phyloP scores from a whole-genome alignment of 148 eudicot species.

The Dianthus caryophyllus region DNA sequence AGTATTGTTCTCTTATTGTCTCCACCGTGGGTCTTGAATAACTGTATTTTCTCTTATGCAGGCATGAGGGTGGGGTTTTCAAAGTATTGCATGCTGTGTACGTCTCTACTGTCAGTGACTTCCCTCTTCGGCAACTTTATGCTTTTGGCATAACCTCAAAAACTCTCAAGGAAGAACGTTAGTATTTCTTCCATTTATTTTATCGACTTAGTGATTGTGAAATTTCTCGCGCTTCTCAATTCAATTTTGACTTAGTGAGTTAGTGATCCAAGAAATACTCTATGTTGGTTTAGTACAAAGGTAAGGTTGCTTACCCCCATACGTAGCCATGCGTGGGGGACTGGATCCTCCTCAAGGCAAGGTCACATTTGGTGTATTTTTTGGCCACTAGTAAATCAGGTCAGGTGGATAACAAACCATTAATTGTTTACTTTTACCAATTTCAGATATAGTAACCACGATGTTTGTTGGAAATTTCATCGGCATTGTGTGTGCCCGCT shows the following conservation, averaged over 20 bases:
- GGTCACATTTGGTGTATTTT: no score
- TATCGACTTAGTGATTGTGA: no score
- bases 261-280: no score
- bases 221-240: no score
- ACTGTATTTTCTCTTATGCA: constrained; percentile 24
- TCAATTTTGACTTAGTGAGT: no score
- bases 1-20: not conserved
- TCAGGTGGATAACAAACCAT: no score
- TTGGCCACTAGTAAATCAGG: no score
- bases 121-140: constrained; percentile 32
- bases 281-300: no score
- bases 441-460: constrained; percentile 75
- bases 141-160: constrained; percentile 30
- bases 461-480: constrained; percentile 92
- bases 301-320: no score
- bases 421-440: constrained; percentile 2
- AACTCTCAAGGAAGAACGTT: constrained; percentile 56
- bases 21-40: not conserved
- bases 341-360: no score
- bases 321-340: no score
- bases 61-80: constrained; percentile 84
- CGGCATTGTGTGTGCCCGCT: constrained; percentile 85
- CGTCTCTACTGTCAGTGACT: constrained; percentile 33
- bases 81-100: constrained; percentile 43
- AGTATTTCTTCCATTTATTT: constrained; percentile 23